Conservation (phyloP, 768 basidiomycete species). For the Kwoniella heveanensis region DNA sequence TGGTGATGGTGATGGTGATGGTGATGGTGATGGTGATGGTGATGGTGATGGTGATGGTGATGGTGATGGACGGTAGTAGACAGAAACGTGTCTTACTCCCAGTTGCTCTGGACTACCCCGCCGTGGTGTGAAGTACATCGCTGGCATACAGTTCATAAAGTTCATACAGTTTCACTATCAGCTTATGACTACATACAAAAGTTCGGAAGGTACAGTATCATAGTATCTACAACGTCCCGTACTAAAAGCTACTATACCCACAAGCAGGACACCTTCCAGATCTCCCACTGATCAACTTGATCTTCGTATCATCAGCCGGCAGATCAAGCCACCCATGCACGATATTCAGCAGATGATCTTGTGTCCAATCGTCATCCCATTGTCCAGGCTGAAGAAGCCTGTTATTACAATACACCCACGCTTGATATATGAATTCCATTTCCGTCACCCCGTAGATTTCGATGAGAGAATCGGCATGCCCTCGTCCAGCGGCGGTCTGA, state of each 20-base stretch:
- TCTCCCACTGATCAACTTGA: background rate
- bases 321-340: constrained; percentile 4
- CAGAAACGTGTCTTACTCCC: too few relatives aligned
- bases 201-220: too few relatives aligned
- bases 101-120: too few relatives aligned
- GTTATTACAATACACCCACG: background rate
- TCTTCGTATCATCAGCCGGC: background rate
- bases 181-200: too few relatives aligned
- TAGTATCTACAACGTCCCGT: background rate
- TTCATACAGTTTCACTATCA: too few relatives aligned
- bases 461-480: background rate
- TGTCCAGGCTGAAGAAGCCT: background rate
- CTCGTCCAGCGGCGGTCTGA: background rate
- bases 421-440: background rate
- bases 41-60: too few relatives aligned
- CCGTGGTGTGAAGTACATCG: too few relatives aligned
- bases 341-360: background rate
- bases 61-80: too few relatives aligned
- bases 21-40: too few relatives aligned
- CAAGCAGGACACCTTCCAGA: constrained; percentile 15
- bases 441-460: constrained; percentile 1
- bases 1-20: background rate
- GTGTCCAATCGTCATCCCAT: background rate
- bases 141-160: too few relatives aligned
- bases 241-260: constrained; percentile 1